Evolutionary conservation across 2,329 filamentous ascomycete genomes (phyloP).

Genomic region (Ophiostoma pallidulum): DNA sequence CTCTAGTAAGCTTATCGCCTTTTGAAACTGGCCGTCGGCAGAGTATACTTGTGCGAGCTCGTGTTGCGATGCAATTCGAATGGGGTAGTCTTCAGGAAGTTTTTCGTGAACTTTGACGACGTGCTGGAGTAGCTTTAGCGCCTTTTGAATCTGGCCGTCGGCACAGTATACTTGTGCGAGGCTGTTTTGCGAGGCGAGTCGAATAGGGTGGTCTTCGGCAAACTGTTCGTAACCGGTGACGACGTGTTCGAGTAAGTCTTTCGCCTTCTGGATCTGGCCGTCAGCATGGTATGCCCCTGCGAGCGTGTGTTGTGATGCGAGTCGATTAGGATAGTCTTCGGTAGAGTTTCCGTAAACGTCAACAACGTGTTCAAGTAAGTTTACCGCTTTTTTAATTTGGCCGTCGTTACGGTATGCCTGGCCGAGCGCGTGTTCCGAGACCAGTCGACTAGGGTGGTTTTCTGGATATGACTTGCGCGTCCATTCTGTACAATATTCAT

Average conservation of each 20-base stretch:
- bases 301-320: too few relatives aligned
- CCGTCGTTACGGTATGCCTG: too few relatives aligned
- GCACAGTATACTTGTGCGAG: slow-evolving; percentile 12
- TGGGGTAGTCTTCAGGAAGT: slow-evolving; percentile 8
- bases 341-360: slow-evolving; percentile 13
- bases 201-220: slow-evolving; percentile 2
- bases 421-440: too few relatives aligned
- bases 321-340: slow-evolving; percentile 14
- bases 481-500: too few relatives aligned
- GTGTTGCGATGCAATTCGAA: slow-evolving; percentile 2
- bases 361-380: slow-evolving; percentile 19
- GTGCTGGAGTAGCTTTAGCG: too few relatives aligned
- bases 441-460: too few relatives aligned
- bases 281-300: too few relatives aligned
- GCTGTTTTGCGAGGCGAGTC: slow-evolving; percentile 1
- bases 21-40: slow-evolving; percentile 16
- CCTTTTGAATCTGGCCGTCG: slow-evolving; percentile 18
- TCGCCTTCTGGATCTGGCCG: slow-evolving; percentile 15
- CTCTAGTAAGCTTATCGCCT: slow-evolving; percentile 16
- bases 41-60: slow-evolving; percentile 16
- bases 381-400: slow-evolving; percentile 19
- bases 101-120: too few relatives aligned
- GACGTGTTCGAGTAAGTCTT: slow-evolving; percentile 11
- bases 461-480: neutral
- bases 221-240: slow-evolving; percentile 5